Evolutionary conservation across 2,329 filamentous ascomycete species (phyloP).

Genomic region (Emmonsiellopsis sp.): DNA sequence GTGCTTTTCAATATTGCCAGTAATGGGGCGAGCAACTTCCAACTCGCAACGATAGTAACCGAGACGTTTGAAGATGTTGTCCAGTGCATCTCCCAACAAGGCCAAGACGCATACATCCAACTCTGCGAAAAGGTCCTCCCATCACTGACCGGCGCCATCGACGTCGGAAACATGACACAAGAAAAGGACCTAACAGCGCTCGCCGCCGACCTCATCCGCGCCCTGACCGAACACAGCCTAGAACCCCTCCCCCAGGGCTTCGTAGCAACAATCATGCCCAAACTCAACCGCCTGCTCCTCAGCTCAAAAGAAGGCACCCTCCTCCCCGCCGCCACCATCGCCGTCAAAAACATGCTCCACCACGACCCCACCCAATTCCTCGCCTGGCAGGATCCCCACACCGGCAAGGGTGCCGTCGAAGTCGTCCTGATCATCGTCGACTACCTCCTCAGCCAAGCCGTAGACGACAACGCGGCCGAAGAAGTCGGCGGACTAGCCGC

Average conservation of each 20-base stretch:
- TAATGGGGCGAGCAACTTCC: constrained; percentile 81
- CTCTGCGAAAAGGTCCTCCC: constrained; percentile 82
- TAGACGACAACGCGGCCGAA: constrained; percentile 92
- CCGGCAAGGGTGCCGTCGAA: constrained; percentile 73
- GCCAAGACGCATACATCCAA: constrained; percentile 59
- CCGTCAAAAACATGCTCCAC: constrained; percentile 78
- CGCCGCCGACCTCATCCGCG: constrained; percentile 72
- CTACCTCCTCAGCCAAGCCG: constrained; percentile 67
- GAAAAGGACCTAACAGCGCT: constrained; percentile 72
- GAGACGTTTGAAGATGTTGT: constrained; percentile 90
- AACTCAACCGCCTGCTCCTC: constrained; percentile 72
- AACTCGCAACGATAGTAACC: constrained; percentile 75
- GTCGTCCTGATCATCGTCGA: constrained; percentile 87
- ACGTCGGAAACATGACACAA: constrained; percentile 74
- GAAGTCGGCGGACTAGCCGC: constrained; percentile 92
- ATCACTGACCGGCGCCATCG: constrained; percentile 78
- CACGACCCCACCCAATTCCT: constrained; percentile 89
- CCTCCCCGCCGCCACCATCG: constrained; percentile 73
- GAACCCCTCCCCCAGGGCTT: constrained; percentile 82
- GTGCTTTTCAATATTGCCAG: constrained; percentile 83
- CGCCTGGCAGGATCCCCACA: constrained; percentile 67
- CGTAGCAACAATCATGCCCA: constrained; percentile 75
- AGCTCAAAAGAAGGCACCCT: constrained; percentile 79
- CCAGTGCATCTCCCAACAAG: constrained; percentile 53
- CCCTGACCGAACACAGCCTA: constrained; percentile 71